phyloP scores from a whole-genome alignment of 352 stramenopile genomes.

The Pythium plurisporium region DNA sequence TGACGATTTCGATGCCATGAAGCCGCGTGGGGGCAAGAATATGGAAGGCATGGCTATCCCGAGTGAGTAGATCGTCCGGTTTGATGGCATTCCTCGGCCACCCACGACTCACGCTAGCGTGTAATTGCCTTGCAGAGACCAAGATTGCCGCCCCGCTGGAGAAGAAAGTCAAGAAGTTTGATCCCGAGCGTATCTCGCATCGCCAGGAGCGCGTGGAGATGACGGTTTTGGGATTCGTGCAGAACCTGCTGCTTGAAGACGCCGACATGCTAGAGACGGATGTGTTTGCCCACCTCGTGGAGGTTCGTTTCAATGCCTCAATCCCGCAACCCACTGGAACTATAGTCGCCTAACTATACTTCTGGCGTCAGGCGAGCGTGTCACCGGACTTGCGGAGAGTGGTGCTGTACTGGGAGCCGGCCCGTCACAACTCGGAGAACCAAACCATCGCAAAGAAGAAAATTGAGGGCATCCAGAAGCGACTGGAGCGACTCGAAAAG shows the following conservation, averaged over 20 bases:
- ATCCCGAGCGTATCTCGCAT: constrained; percentile 61
- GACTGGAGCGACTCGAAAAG: constrained; percentile 54
- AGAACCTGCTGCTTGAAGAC: constrained; percentile 64
- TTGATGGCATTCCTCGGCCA: no score
- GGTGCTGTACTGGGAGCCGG: constrained; percentile 70
- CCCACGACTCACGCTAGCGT: no score
- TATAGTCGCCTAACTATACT: neutral
- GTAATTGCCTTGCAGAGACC: constrained; percentile 53
- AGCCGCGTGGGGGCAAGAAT: constrained; percentile 34
- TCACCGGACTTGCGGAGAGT: constrained; percentile 60
- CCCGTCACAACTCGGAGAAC: constrained; percentile 62
- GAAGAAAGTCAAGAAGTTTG: constrained; percentile 63
- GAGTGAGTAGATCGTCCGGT: constrained; percentile 34
- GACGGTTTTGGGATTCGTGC: constrained; percentile 59
- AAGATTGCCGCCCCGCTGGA: constrained; percentile 66
- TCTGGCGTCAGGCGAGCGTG: constrained; percentile 47
- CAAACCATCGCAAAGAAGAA: constrained; percentile 77
- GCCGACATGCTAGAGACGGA: constrained; percentile 51
- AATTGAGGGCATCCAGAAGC: constrained; percentile 52
- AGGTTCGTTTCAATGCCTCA: constrained; percentile 34
- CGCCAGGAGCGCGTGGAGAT: constrained; percentile 70
- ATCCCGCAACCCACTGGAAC: neutral
- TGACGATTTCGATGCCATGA: constrained; percentile 47
- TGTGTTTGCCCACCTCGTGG: constrained; percentile 63
- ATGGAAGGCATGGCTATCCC: constrained; percentile 41